Evolutionary conservation across 257 asterid species (phyloP), one percentile per base, ranked within the genome.

Genomic region (Nicotiana knightiana): DNA sequence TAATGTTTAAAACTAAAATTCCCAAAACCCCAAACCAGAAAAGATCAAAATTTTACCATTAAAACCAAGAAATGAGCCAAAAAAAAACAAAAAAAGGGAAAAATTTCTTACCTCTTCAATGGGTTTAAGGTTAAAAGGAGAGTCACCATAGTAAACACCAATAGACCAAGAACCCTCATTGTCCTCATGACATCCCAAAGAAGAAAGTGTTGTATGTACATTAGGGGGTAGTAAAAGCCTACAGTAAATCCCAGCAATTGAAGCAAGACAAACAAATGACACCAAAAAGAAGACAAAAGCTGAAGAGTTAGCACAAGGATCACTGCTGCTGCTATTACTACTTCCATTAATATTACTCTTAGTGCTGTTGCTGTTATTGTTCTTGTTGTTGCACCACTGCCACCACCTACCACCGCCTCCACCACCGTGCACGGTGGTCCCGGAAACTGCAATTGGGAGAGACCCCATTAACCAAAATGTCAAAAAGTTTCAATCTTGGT

Each of bases 81-180:
- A 3, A 17, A 15, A 15, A 32, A 53, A 32, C 2, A 3, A 21
- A 26, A 30, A 11, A 24, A 1, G 8, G 61, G 5, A 4, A 21
- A 61, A 17, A 3, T 17, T 76, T 55, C 93, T 77, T 85, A 96
- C 99, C 86, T 86, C 91, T 92, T 96, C 99, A 83, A 96, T 90
- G 84, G 99, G 98, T 83, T 90, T 91, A 81, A 96, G 99, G 54
- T 93, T 83, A 76, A 96, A 93, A 24, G 99, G 99, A 18, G 98
- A 94, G 70, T 94, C 94, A 9, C 99, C 99, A 76, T 90, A 90
- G 89, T 86, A 94, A 85, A 94, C 89, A 57, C 99, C 99, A 53
- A 96, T 58, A 48, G 98, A 87, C 99, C 99, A 96, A 0, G 98
- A 93, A 24, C 99, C 99, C 85, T 94, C 99, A 81, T 86, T 89